These are phyloP conservation scores for Pterulicium gracile DNA, from an alignment of 1,284 basidiomycete species.

Conservation along the genomic window DNA sequence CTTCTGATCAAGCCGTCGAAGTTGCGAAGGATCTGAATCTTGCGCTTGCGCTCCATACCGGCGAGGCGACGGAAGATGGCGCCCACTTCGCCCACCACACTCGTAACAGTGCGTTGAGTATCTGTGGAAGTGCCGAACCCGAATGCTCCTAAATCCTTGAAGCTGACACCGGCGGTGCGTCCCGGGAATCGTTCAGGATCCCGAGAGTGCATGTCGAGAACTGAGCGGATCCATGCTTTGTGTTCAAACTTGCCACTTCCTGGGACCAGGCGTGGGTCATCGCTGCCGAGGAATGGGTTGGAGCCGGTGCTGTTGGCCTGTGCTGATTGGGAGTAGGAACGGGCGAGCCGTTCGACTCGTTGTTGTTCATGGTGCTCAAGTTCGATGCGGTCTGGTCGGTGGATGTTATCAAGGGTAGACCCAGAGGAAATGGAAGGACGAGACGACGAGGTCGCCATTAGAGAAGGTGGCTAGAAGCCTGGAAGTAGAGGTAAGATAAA, in stretches of 20 bases:
- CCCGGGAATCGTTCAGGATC: conserved; percentile 18
- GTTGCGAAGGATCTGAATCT: conserved; percentile 30
- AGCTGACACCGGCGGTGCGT: conserved; percentile 29
- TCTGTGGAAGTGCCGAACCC: conserved; percentile 32
- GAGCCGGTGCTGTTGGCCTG: neutral
- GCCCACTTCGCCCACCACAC: conserved; percentile 23
- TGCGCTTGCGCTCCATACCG: neutral
- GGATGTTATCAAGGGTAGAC: too few relatives aligned
- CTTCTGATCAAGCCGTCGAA: conserved; percentile 23
- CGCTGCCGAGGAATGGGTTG: conserved; percentile 8
- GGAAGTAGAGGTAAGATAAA: too few relatives aligned
- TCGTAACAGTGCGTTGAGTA: conserved; percentile 34
- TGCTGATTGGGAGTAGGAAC: neutral
- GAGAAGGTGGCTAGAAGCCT: too few relatives aligned
- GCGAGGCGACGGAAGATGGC: conserved; percentile 21
- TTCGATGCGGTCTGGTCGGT: too few relatives aligned
- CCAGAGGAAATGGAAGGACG: too few relatives aligned
- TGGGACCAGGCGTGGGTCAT: conserved; percentile 26
- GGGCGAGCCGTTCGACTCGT: neutral
- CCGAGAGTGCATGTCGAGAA: conserved; percentile 17
- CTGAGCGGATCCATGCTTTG: conserved; percentile 24
- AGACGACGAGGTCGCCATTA: too few relatives aligned
- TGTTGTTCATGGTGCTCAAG: too few relatives aligned
- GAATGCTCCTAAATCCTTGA: conserved; percentile 29
- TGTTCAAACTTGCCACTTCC: conserved; percentile 26